Evolutionary conservation across 2,329 filamentous ascomycete species (phyloP).

Genomic region (Colletotrichum tropicicola): DNA sequence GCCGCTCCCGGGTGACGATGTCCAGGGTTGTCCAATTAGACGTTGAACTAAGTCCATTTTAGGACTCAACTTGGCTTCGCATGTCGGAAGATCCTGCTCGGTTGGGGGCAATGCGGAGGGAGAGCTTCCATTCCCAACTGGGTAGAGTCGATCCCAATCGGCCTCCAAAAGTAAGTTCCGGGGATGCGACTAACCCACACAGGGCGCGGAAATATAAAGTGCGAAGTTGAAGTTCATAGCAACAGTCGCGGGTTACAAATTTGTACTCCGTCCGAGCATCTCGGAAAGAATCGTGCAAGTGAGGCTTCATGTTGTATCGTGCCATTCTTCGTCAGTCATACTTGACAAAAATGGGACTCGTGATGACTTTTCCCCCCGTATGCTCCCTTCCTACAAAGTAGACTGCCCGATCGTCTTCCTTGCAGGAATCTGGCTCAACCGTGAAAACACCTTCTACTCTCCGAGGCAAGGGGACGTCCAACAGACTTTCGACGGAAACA

Average conservation of each 20-base stretch:
- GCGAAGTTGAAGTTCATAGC: too few relatives aligned
- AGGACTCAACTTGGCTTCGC: too few relatives aligned
- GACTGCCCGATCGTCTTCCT: background rate
- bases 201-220: too few relatives aligned
- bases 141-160: background rate
- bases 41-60: background rate
- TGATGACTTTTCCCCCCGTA: conserved; percentile 18
- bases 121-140: background rate
- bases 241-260: too few relatives aligned
- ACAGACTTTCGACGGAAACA: conserved; percentile 33
- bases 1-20: background rate
- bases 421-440: background rate
- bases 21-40: background rate
- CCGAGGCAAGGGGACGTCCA: conserved; percentile 33
- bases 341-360: conserved; percentile 15
- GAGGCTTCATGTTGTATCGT: too few relatives aligned
- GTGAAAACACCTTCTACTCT: conserved; percentile 32
- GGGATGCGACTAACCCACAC: too few relatives aligned
- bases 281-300: too few relatives aligned
- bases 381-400: conserved; percentile 23
- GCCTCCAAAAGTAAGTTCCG: background rate
- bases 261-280: too few relatives aligned
- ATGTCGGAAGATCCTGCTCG: background rate
- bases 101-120: background rate
- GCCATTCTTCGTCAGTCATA: too few relatives aligned